phyloP scores from a whole-genome alignment of 73 alveolate species.

The Durusdinium trenchii region DNA sequence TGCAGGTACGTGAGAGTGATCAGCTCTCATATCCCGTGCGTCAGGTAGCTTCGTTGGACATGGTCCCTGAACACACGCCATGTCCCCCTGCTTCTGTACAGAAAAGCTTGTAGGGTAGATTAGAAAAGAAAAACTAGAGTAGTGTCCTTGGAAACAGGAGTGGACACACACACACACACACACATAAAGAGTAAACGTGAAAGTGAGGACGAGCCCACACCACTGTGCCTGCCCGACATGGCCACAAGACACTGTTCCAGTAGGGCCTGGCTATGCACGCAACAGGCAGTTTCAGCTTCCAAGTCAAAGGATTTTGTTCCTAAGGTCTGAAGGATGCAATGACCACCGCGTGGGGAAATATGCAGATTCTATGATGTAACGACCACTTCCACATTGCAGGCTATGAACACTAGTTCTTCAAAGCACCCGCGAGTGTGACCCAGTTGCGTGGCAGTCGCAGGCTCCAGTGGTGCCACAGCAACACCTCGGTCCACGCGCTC shows the following conservation, averaged over 20 bases:
- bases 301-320: no score
- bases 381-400: neutral
- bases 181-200: neutral
- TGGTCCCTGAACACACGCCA: no score
- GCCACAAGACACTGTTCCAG: constrained; percentile 29
- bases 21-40: no score
- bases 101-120: no score
- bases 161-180: no score
- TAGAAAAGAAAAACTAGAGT: no score
- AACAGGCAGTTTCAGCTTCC: neutral
- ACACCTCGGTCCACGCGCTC: constrained; percentile 10
- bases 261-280: neutral
- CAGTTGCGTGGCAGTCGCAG: constrained; percentile 56
- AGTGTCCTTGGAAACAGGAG: no score
- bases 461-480: constrained; percentile 54
- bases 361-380: neutral
- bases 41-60: no score
- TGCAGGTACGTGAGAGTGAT: no score
- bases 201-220: neutral
- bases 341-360: neutral
- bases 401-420: neutral
- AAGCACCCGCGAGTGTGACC: neutral
- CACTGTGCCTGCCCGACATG: constrained; percentile 21
- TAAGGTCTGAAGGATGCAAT: neutral
- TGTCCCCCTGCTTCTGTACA: no score